A percentile compares a stretch with the other conserved stretches of the same genome.
Evolutionary conservation across 352 stramenopile species (phyloP).

Genomic region (Phytopythium delawarense): DNA sequence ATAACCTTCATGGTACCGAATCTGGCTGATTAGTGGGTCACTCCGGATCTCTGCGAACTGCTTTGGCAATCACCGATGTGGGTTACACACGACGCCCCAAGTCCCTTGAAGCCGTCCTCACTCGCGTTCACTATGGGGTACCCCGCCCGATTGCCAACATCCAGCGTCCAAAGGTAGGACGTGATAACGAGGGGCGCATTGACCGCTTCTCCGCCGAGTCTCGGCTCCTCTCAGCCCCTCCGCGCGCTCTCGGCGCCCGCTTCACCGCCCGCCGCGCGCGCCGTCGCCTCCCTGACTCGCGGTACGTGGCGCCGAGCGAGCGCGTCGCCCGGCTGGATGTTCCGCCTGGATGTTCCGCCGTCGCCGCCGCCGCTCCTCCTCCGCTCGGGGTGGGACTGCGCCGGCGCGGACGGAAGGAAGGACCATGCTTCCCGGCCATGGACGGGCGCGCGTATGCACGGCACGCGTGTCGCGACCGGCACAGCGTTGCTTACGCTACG

Average conservation of each 20-base stretch:
- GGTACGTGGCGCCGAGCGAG: not conserved
- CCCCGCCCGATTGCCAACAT: not conserved
- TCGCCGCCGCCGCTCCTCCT: not conserved
- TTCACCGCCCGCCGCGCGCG: not conserved
- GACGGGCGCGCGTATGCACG: not conserved
- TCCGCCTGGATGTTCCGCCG: not conserved
- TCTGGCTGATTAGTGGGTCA: not conserved
- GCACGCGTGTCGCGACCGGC: not conserved
- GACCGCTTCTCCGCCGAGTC: not conserved
- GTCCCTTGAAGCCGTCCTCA: not conserved
- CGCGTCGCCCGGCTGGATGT: too few species aligned
- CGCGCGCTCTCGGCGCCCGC: not conserved
- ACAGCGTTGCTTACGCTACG: not conserved
- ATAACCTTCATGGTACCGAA: not conserved
- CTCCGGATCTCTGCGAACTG: not conserved
- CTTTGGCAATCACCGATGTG: not conserved
- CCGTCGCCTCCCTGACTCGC: not conserved
- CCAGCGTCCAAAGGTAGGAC: not conserved
- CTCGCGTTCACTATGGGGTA: conserved; percentile 1
- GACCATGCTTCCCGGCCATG: not conserved
- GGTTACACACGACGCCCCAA: not conserved
- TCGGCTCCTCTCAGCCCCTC: not conserved
- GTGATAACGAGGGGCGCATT: not conserved
- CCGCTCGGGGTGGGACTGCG: conserved; percentile 1
- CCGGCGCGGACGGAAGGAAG: too few species aligned